These are phyloP conservation scores for Novymonas esmeraldas DNA, from an alignment of 208 protist genomes.

Conservation along the genomic window DNA sequence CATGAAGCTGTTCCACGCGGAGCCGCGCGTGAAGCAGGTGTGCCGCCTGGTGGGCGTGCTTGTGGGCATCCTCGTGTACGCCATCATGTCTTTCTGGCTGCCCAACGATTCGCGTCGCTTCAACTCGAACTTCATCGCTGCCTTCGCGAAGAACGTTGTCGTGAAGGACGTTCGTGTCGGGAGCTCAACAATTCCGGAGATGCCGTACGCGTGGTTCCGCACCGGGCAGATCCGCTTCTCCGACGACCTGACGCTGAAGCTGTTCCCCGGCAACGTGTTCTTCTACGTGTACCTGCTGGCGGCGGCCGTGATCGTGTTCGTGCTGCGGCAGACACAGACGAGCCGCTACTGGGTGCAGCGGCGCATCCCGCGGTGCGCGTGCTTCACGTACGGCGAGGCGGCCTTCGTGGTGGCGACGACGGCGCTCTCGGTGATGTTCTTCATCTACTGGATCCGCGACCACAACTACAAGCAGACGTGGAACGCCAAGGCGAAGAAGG, in stretches of 20 bases:
- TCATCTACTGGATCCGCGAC: conserved; percentile 64
- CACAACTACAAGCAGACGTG: conserved; percentile 59
- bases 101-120: conserved; percentile 52
- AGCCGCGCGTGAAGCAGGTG: conserved; percentile 10
- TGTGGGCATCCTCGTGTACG: conserved; percentile 28
- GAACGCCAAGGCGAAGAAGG: conserved; percentile 5
- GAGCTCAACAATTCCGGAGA: conserved; percentile 40
- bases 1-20: conserved; percentile 8
- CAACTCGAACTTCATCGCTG: conserved; percentile 28
- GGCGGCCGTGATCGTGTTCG: conserved; percentile 26
- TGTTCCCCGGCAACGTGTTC: conserved; percentile 70
- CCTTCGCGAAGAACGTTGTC: conserved; percentile 17
- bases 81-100: conserved; percentile 47
- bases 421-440: conserved; percentile 45
- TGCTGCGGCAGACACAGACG: conserved; percentile 31
- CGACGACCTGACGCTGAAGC: conserved; percentile 43
- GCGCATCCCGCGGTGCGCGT: conserved; percentile 22
- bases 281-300: conserved; percentile 58
- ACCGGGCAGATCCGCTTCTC: conserved; percentile 39
- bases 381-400: conserved; percentile 35
- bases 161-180: conserved; percentile 1
- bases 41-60: conserved; percentile 19
- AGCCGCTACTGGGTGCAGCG: conserved; percentile 27
- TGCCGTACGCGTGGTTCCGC: conserved; percentile 46
- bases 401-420: conserved; percentile 34